These are phyloP conservation scores for Carex parvula DNA, from an alignment of 176 grass and related monocot species.

Conservation along the genomic window DNA sequence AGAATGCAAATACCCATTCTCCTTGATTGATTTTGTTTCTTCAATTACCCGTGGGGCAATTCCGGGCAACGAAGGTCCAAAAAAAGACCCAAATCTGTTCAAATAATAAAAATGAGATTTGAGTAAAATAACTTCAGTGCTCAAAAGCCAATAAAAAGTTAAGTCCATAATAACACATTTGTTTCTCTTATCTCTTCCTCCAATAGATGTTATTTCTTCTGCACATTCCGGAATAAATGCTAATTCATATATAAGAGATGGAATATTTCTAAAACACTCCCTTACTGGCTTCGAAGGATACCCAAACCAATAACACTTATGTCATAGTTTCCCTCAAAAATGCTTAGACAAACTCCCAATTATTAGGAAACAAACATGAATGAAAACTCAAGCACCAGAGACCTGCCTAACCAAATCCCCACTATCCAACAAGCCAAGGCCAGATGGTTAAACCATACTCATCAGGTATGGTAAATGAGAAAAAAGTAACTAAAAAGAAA, in stretches of 20 bases:
- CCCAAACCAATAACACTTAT: not conserved
- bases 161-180: not conserved
- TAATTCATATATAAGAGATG: not conserved
- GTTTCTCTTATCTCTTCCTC: not conserved
- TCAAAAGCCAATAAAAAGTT: not conserved
- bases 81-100: constrained; percentile 73
- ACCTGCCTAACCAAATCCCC: not conserved
- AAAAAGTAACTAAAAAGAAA: not conserved
- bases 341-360: not conserved
- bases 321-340: not conserved
- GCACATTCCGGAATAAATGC: not conserved
- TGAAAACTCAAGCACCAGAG: not conserved
- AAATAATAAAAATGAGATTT: not conserved
- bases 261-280: not conserved
- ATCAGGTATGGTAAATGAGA: not conserved
- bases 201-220: not conserved
- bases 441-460: not conserved
- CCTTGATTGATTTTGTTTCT: constrained; percentile 56
- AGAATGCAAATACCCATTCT: constrained; percentile 29
- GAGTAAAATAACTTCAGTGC: not conserved
- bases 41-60: constrained; percentile 69
- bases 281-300: not conserved
- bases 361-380: not conserved
- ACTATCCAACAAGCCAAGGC: not conserved
- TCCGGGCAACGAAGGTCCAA: constrained; percentile 60